Evolutionary conservation across 805 yeast genomes (phyloP), one percentile per base, ranked within the genome.

Genomic region (Yamadazyma ubonensis): DNA sequence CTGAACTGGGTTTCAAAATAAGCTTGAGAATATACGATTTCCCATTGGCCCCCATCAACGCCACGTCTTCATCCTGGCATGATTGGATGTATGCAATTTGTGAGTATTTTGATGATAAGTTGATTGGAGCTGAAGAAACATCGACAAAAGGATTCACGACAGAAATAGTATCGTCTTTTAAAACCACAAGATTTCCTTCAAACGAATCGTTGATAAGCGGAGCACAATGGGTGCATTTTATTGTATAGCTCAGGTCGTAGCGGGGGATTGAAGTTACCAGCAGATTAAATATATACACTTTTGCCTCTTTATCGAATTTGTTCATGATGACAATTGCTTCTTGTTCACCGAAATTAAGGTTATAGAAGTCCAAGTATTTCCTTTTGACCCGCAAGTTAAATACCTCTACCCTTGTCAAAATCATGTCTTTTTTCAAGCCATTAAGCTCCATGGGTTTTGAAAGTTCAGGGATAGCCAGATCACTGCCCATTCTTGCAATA

Each of bases 271-370:
- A 56, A 31, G 49, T 57, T 31, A 54, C 54, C 49, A 61, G 57
- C 25, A 61, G 59, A 37, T 63, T 65, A 60, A 75, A 77, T 4
- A 79, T 65, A 48, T 81, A 67, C 3, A 83, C 69, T 28, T 72
- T 71, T 3, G 80, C 63, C 31, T 74, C 70, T 9, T 60, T 49
- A 0, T 67, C 54, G 4, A 49, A 52, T 11, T 53, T 51, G 57
- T 82, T 77, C 36, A 75, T 68, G 5, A 86, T 58, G 0, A 80
- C 75, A 1, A 86, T 53, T 0, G 81, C 83, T 53, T 86, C 91
- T 48, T 75, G 76, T 20, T 74, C 77, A 16, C 71, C 72, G 45
- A 65, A 76, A 4, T 54, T 50, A n/a, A 76, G 43, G 6, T 67
- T 67, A 35, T 60, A 55, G 1, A 71, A 54, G 33, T 67, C 66